Evolutionary conservation across 179 eudicot species (phyloP).

Genomic region (Corrigiola litoralis): DNA sequence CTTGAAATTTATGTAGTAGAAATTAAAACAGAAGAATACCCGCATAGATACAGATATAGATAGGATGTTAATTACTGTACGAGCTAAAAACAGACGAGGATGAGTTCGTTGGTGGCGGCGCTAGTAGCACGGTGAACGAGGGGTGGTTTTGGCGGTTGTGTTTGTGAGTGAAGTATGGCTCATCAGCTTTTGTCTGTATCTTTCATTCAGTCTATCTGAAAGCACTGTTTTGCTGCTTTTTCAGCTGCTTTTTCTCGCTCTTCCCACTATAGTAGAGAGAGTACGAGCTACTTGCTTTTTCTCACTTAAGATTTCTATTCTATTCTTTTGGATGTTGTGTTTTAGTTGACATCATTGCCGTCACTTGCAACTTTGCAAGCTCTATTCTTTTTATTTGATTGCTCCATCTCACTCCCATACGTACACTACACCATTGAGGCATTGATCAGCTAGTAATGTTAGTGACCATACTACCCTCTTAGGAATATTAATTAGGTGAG

Average conservation of each 20-base stretch:
- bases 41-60: too few species aligned
- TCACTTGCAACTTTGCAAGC: constrained; percentile 9
- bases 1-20: background rate
- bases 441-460: background rate
- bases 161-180: background rate
- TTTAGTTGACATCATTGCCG: constrained; percentile 21
- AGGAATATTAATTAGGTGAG: background rate
- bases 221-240: constrained; percentile 16
- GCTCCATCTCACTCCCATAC: background rate
- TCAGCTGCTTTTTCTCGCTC: constrained; percentile 10
- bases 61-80: background rate
- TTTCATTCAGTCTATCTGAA: background rate
- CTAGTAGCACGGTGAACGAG: background rate
- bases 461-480: background rate
- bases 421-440: too few species aligned
- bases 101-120: background rate
- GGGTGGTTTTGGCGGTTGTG: background rate
- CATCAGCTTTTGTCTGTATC: background rate
- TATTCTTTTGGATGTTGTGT: constrained; percentile 18
- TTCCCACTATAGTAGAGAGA: constrained; percentile 14
- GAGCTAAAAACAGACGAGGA: background rate
- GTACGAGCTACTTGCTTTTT: constrained; percentile 5
- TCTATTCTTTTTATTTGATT: constrained; percentile 3
- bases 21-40: background rate
- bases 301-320: constrained; percentile 20